Evolutionary conservation across 169 alveolate genomes (phyloP).

Genomic region (Ichthyophthirius multifiliis): DNA sequence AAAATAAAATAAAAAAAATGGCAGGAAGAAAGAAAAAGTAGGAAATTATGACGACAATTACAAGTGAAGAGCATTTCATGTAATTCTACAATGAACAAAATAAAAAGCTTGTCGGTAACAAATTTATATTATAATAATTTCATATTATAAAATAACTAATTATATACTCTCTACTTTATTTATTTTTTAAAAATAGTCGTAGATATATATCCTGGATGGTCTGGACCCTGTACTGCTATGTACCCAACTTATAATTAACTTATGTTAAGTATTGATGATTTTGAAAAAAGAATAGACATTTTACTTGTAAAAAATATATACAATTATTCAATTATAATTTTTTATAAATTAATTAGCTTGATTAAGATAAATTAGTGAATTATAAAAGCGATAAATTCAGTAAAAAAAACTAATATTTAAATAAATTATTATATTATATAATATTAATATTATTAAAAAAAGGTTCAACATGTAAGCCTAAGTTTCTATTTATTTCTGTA

Average conservation of each 20-base stretch:
- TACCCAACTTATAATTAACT: constrained; percentile 3
- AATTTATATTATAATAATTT: not conserved
- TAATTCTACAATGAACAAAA: not conserved
- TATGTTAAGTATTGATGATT: constrained; percentile 11
- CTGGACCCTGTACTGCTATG: constrained; percentile 19
- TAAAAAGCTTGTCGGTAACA: constrained; percentile 11
- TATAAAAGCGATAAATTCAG: not conserved
- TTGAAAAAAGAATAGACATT: constrained; percentile 22
- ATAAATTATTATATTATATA: not conserved
- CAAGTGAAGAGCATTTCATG: not conserved
- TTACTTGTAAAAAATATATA: not conserved
- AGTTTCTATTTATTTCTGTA: constrained; percentile 1
- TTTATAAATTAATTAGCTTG: not conserved
- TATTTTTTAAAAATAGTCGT: not conserved
- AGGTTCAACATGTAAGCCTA: constrained; percentile 12
- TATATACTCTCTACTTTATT: not conserved
- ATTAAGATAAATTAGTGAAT: not conserved
- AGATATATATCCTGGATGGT: constrained; percentile 20
- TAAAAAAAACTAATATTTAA: not conserved
- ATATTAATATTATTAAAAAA: not conserved
- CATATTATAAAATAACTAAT: not conserved
- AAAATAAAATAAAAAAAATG: no score
- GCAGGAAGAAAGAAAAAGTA: not conserved
- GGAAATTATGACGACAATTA: not conserved
- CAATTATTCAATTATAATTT: not conserved